These are phyloP conservation scores for Dalbergia cochinchinensis DNA, from an alignment of 306 rosid genomes.

Conservation along the genomic window DNA sequence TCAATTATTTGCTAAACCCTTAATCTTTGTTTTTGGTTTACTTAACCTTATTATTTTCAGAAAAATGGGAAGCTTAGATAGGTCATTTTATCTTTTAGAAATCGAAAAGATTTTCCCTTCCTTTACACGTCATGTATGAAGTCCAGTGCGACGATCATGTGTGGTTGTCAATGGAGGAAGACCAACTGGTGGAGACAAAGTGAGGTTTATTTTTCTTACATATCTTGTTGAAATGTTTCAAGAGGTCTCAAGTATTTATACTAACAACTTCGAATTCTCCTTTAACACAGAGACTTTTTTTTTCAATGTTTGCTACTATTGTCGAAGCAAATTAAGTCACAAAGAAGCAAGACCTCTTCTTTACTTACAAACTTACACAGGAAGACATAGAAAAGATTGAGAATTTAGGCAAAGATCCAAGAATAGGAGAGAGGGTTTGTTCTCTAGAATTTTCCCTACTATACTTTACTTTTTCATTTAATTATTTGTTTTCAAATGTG, in stretches of 20 bases:
- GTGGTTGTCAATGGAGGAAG: too few relatives aligned
- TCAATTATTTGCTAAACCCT: too few relatives aligned
- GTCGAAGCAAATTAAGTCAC: constrained; percentile 93
- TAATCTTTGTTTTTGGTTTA: too few relatives aligned
- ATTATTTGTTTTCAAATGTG: constrained; percentile 27
- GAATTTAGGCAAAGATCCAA: constrained; percentile 83
- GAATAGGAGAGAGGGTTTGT: constrained; percentile 97
- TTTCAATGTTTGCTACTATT: constrained; percentile 97
- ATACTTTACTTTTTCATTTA: too few relatives aligned
- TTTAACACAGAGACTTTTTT: constrained; percentile 93
- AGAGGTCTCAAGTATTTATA: constrained; percentile 96
- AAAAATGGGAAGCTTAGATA: too few relatives aligned
- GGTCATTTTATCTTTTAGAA: too few relatives aligned
- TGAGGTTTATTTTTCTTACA: not conserved
- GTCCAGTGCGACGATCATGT: too few relatives aligned
- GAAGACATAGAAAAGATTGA: constrained; percentile 93
- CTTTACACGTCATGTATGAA: too few relatives aligned
- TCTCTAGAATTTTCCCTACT: too few relatives aligned
- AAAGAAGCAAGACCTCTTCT: constrained; percentile 94
- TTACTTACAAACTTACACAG: constrained; percentile 96
- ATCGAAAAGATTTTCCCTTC: too few relatives aligned
- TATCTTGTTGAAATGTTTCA: constrained; percentile 50
- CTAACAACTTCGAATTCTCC: constrained; percentile 94
- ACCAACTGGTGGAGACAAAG: too few relatives aligned
- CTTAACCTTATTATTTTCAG: too few relatives aligned